phyloP scores from a whole-genome alignment of 805 yeast genomes.

The Wickerhamomyces chaumierensis region DNA sequence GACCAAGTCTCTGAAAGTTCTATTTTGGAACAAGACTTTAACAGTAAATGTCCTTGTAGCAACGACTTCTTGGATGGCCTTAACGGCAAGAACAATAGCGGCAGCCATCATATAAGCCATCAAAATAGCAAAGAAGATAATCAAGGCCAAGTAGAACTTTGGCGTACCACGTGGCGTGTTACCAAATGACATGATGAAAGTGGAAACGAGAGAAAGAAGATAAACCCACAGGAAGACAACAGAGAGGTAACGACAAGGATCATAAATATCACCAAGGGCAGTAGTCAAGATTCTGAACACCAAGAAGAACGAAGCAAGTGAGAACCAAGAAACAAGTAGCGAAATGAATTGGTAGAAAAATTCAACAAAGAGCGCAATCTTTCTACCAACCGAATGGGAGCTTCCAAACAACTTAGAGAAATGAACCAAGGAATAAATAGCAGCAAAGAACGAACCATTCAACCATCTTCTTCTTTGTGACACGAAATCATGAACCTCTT shows the following conservation, averaged over 20 bases:
- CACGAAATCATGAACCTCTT: conserved; percentile 71
- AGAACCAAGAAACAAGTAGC: conserved; percentile 83
- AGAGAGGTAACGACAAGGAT: conserved; percentile 67
- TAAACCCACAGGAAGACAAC: conserved; percentile 80
- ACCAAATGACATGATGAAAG: conserved; percentile 86
- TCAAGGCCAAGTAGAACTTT: conserved; percentile 62
- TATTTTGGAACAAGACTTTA: conserved; percentile 42
- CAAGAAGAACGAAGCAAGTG: conserved; percentile 79
- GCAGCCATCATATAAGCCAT: conserved; percentile 89
- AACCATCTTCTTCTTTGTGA: conserved; percentile 94
- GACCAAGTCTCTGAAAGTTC: conserved; percentile 74
- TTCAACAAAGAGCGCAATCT: conserved; percentile 64
- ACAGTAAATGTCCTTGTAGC: conserved; percentile 26
- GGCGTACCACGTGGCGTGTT: conserved; percentile 89
- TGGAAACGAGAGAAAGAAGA: conserved; percentile 66
- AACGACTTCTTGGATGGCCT: conserved; percentile 46
- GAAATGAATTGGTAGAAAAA: conserved; percentile 68
- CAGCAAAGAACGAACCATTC: conserved; percentile 94
- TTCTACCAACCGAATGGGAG: conserved; percentile 59
- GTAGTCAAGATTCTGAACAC: conserved; percentile 83
- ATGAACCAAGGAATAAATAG: conserved; percentile 75
- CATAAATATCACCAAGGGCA: conserved; percentile 59
- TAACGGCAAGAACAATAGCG: conserved; percentile 68
- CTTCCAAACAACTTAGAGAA: conserved; percentile 69
- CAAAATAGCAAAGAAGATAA: conserved; percentile 70